Conservation (phyloP, 2,329 filamentous ascomycete species). For the Coccinonectria pachysandricola region DNA sequence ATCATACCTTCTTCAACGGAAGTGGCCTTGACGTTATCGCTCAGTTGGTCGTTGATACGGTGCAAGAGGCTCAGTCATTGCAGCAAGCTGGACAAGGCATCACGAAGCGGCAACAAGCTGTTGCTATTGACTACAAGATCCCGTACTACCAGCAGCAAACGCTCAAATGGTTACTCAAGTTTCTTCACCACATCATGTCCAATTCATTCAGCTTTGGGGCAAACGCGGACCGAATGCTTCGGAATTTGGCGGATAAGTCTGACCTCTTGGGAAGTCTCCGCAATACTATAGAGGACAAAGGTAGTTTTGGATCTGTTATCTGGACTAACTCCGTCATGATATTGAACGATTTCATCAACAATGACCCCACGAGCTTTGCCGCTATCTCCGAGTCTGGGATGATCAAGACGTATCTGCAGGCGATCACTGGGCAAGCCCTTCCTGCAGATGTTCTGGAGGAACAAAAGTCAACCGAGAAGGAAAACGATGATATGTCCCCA, state of each 20-base stretch:
- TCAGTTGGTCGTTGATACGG: conserved; percentile 73
- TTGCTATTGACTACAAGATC: conserved; percentile 83
- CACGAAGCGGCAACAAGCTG: conserved; percentile 57
- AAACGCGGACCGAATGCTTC: conserved; percentile 79
- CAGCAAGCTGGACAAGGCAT: conserved; percentile 64
- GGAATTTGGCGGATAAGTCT: conserved; percentile 90
- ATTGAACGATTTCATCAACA: conserved; percentile 93
- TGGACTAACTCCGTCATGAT: conserved; percentile 94
- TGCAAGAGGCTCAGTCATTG: conserved; percentile 56
- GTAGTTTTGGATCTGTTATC: conserved; percentile 78
- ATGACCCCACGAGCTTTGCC: conserved; percentile 93
- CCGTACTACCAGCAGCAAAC: conserved; percentile 91
- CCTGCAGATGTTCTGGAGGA: conserved; percentile 20
- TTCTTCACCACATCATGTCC: conserved; percentile 90
- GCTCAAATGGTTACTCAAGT: conserved; percentile 87
- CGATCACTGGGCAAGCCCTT: conserved; percentile 53
- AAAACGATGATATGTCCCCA: conserved; percentile 26
- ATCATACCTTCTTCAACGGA: conserved; percentile 70
- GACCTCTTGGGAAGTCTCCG: conserved; percentile 71
- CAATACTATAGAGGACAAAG: conserved; percentile 69
- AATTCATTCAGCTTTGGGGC: conserved; percentile 59
- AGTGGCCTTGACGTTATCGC: conserved; percentile 84
- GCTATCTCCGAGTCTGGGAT: conserved; percentile 91
- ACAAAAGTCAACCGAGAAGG: conserved; percentile 20
- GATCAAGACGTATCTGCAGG: conserved; percentile 74